Base-by-base conservation (phyloP, 805 yeast species). In the Jamesozyma piceae region DNA sequence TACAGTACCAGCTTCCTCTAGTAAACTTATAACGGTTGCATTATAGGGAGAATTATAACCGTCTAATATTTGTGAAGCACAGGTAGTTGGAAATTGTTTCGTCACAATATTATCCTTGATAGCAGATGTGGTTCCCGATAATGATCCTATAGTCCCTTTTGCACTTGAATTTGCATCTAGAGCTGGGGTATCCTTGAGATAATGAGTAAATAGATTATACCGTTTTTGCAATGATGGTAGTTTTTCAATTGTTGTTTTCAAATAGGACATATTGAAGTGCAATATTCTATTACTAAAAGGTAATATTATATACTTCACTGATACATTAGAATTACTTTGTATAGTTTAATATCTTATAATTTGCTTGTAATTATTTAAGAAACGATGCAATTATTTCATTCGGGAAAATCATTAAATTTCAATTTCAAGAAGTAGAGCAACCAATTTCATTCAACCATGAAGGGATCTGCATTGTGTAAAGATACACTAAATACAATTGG, bases 41-140 rank as follows among this genome's bases (percentile, higher is more conserved):
- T 83, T 78, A 56, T 73, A 89, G 1, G 97, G 97, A 19, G 95
- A 78, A 2, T 50, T 54, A 57, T 82, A 92, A 32, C 65, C 62
- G 13, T 56, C 45, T 8, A 92, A 69, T 30, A 82, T 75, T 32
- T 64, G 58, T 0, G 97, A 89, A 0, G 82, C 82, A 52, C 96
- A 84, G 0, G 95, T 83, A 0, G 97, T 85, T 1, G 82, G 75
- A 34, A 73, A 71, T 11, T 71, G 72, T 6, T 57, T 63, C 0
- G 96, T 80, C 34, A 77, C 75, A 39, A 89, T 80, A 57, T 87
- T 88, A 63, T 90, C 97, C 54, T 92, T 94, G 20, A 82, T 64
- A 0, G 81, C 82, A 10, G 67, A 62, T 0, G 64, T 55, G 2
- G 58, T 52, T 6, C 67, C 66, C 1, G 53, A 39, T 22, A 72